Conservation (phyloP, 2,329 filamentous ascomycete genomes). For the Penicillium sp. region DNA sequence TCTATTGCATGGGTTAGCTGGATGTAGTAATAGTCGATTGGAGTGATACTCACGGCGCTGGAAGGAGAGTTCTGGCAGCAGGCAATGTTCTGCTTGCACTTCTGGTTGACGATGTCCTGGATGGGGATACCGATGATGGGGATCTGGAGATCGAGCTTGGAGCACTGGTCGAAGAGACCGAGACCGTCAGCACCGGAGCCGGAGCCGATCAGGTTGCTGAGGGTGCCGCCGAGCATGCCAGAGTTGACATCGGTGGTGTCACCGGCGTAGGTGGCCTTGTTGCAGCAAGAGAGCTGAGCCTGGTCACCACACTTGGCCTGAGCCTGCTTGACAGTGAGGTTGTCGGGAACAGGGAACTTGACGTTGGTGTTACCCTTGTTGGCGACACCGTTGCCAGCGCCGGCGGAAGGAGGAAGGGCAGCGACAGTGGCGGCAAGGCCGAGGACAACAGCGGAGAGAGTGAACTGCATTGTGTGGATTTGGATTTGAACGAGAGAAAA, state of each 20-base stretch:
- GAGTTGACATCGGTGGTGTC: conserved; percentile 35
- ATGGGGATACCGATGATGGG: conserved; percentile 30
- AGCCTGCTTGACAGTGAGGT: conserved; percentile 39
- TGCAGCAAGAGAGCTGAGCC: conserved; percentile 42
- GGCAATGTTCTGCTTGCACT: conserved; percentile 45
- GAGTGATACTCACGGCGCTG: conserved; percentile 27
- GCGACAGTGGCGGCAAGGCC: conserved; percentile 36
- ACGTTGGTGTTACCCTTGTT: conserved; percentile 38
- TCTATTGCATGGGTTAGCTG: conserved; percentile 21
- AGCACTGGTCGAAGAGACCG: conserved; percentile 45
- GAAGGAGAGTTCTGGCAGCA: conserved; percentile 41
- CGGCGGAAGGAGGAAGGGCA: conserved; percentile 30
- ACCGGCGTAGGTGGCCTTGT: conserved; percentile 40
- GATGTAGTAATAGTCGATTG: rapidly evolving
- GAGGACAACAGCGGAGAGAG: conserved; percentile 34
- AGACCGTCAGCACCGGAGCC: conserved; percentile 36
- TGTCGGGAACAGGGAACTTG: conserved; percentile 34
- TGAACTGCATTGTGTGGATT: conserved; percentile 42
- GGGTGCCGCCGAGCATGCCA: conserved; percentile 36
- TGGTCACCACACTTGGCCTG: conserved; percentile 42
- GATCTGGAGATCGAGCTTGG: conserved; percentile 37
- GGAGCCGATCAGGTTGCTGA: conserved; percentile 37
- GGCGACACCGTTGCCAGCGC: conserved; percentile 25
- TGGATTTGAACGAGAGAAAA: conserved; percentile 31
- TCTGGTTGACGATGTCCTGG: conserved; percentile 38